A percentile compares a stretch with the other conserved stretches of the same genome.
Evolutionary conservation across 345 rosid species (phyloP).

Genomic region (Capsella bursapastoris): DNA sequence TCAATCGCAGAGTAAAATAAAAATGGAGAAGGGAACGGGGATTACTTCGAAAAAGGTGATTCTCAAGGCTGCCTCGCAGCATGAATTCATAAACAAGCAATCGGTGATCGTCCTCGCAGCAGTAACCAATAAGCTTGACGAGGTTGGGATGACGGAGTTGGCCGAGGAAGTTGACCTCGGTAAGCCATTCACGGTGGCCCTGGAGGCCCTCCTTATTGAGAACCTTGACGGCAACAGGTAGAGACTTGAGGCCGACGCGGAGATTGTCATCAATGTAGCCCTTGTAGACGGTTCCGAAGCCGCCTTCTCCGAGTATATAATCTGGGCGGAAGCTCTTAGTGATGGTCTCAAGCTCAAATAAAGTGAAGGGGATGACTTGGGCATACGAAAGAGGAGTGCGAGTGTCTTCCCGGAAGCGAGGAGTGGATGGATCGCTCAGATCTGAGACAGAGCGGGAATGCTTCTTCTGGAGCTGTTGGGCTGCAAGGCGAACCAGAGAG

Average conservation of each 20-base stretch:
- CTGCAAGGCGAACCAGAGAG: conserved; percentile 48
- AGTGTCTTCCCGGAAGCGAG: conserved; percentile 65
- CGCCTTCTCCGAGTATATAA: conserved; percentile 95
- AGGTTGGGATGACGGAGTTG: conserved; percentile 98
- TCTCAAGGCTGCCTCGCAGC: conserved; percentile 97
- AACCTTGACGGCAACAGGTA: conserved; percentile 96
- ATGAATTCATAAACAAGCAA: conserved; percentile 93
- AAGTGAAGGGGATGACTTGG: conserved; percentile 79
- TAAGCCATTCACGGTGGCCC: conserved; percentile 99
- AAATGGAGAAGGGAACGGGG: not conserved
- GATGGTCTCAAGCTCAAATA: conserved; percentile 91
- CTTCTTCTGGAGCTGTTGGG: conserved; percentile 76
- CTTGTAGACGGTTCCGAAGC: conserved; percentile 94
- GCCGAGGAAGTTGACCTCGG: conserved; percentile 71
- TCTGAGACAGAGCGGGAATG: conserved; percentile 83
- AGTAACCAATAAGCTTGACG: conserved; percentile 91
- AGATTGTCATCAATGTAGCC: conserved; percentile 97
- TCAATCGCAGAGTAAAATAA: not conserved
- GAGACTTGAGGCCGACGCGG: conserved; percentile 90
- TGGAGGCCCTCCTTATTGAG: conserved; percentile 97
- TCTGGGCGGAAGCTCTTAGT: conserved; percentile 98
- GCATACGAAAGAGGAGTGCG: conserved; percentile 66
- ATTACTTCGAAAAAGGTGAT: conserved; percentile 92
- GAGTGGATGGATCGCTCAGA: conserved; percentile 86
- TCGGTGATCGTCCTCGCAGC: conserved; percentile 93